Conservation (phyloP, 352 stramenopile species). For the Saprolegnia parasitica region DNA sequence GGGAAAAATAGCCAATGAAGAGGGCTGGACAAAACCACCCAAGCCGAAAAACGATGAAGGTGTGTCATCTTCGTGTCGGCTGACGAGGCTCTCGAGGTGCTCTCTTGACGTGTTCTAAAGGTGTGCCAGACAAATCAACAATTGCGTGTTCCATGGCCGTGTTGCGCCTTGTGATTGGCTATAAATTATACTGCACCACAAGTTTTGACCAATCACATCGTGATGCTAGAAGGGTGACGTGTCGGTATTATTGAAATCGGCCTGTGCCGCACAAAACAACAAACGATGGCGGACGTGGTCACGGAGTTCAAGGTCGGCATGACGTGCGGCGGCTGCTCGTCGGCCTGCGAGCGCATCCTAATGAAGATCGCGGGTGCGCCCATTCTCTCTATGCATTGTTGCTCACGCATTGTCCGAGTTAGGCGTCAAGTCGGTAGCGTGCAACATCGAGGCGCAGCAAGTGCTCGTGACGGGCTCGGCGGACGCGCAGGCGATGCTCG, state of each 20-base stretch:
- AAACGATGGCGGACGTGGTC: neutral
- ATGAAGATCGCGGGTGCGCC: constrained; percentile 79
- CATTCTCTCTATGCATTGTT: neutral
- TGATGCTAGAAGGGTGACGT: neutral
- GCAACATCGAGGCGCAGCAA: constrained; percentile 84
- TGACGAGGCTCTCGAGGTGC: too few species aligned
- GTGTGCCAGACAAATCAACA: too few species aligned
- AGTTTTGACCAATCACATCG: neutral
- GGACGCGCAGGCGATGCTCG: constrained; percentile 72
- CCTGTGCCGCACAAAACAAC: neutral
- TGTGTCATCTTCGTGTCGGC: too few species aligned
- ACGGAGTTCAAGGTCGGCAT: constrained; percentile 89
- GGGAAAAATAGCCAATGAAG: too few species aligned
- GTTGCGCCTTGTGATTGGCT: too few species aligned
- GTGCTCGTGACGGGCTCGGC: constrained; percentile 76
- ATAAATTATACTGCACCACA: too few species aligned
- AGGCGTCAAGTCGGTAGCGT: constrained; percentile 81
- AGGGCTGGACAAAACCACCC: too few species aligned
- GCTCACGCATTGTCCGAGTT: neutral
- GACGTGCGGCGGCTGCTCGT: constrained; percentile 87
- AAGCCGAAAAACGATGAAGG: too few species aligned
- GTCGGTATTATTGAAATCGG: neutral
- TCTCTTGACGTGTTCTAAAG: too few species aligned
- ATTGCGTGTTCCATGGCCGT: too few species aligned
- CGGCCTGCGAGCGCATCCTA: constrained; percentile 85